These are phyloP conservation scores for Rubia balearica DNA, from an alignment of 305 asterid species.

Conservation along the genomic window DNA sequence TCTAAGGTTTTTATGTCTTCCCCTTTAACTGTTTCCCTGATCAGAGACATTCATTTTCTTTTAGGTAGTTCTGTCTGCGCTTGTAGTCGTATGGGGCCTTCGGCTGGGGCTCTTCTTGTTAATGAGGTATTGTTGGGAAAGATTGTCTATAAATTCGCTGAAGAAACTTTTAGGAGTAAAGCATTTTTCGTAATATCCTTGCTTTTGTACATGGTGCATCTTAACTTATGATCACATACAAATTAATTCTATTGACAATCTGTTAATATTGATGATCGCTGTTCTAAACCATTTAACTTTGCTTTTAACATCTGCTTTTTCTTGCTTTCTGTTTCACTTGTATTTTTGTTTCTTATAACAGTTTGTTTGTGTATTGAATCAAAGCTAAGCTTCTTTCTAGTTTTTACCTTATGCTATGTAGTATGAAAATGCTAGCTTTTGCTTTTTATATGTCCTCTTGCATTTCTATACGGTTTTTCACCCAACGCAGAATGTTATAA, in stretches of 20 bases:
- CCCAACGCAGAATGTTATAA: background rate
- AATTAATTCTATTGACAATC: slow-evolving; percentile 2
- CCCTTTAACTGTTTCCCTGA: background rate
- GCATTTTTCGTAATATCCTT: background rate
- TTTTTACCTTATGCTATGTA: background rate
- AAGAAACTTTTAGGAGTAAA: background rate
- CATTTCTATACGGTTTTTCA: background rate
- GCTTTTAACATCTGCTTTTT: background rate
- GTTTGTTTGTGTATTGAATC: background rate
- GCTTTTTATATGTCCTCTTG: background rate
- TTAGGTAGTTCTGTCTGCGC: slow-evolving; percentile 69
- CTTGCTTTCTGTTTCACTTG: background rate
- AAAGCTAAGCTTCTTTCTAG: background rate
- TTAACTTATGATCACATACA: background rate
- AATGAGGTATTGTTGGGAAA: slow-evolving; percentile 48
- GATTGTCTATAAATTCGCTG: slow-evolving; percentile 10
- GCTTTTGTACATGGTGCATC: background rate
- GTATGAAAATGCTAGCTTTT: background rate
- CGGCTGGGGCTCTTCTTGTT: slow-evolving; percentile 70
- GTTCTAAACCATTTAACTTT: background rate
- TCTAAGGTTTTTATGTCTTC: background rate
- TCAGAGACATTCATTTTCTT: background rate
- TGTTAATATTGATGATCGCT: background rate
- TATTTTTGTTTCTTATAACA: background rate
- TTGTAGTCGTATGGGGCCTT: slow-evolving; percentile 81